A percentile compares a stretch with the other conserved stretches of the same genome.
Evolutionary conservation across 1,284 basidiomycete species (phyloP).

Genomic region (Ganoderma lucidum): DNA sequence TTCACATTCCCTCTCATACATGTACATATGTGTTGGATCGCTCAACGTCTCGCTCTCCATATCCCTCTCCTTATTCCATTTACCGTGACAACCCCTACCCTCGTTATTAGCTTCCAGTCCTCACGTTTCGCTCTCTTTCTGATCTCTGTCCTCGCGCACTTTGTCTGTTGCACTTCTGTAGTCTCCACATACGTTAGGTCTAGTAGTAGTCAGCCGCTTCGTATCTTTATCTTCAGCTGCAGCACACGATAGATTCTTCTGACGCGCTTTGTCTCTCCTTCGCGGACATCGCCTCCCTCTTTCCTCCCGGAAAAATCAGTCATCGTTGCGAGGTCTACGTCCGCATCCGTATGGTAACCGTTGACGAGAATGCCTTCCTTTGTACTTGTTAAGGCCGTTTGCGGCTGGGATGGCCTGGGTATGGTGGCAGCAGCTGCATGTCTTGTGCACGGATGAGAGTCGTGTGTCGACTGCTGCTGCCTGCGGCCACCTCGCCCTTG

Average conservation of each 20-base stretch:
- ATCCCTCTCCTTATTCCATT: background rate
- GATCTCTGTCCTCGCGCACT: background rate
- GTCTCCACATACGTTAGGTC: background rate
- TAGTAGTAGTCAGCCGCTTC: background rate
- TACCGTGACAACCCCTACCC: background rate
- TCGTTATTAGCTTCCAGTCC: background rate
- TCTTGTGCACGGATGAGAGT: background rate
- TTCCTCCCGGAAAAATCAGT: background rate
- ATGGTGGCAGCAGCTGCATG: background rate
- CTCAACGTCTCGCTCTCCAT: background rate
- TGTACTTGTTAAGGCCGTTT: no score
- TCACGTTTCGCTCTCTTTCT: background rate
- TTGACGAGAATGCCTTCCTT: background rate
- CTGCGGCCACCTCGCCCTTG: background rate
- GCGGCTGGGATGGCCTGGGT: no score
- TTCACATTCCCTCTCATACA: background rate
- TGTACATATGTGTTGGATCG: background rate
- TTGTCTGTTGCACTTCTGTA: background rate
- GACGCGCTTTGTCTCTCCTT: background rate
- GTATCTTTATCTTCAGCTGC: background rate
- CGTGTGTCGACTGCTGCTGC: background rate
- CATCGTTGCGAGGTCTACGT: background rate
- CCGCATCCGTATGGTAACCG: background rate
- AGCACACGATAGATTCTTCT: background rate
- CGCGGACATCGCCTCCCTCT: background rate